phyloP scores from a whole-genome alignment of 1,284 basidiomycete species.

The Polyporus tsugae region DNA sequence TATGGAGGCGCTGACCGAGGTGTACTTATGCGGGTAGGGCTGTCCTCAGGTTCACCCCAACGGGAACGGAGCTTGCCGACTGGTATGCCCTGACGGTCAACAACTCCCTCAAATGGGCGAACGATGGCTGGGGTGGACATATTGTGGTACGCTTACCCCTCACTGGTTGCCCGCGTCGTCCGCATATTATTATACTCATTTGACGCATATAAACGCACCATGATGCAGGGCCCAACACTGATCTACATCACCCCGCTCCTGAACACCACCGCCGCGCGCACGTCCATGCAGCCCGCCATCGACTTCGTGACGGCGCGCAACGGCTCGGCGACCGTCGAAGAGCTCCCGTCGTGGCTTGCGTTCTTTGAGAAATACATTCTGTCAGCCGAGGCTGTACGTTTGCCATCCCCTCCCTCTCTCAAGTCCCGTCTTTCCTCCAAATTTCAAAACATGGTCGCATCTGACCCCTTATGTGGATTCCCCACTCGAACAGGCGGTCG shows the following conservation, averaged over 20 bases:
- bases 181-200: not conserved
- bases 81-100: slow-evolving; percentile 45
- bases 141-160: slow-evolving; percentile 40
- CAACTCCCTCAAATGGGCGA: slow-evolving; percentile 49
- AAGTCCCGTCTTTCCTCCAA: not conserved
- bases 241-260: slow-evolving; percentile 29
- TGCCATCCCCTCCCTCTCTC: not conserved
- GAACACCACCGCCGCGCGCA: slow-evolving; percentile 15
- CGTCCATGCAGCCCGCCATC: slow-evolving; percentile 41
- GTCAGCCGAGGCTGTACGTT: slow-evolving; percentile 38
- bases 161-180: too few relatives aligned
- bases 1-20: not conserved
- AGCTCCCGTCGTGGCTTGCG: slow-evolving; percentile 42
- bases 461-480: not conserved
- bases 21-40: slow-evolving; percentile 27
- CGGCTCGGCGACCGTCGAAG: slow-evolving; percentile 43
- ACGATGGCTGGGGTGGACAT: slow-evolving; percentile 63
- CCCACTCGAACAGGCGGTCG: slow-evolving; percentile 36
- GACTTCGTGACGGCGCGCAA: slow-evolving; percentile 43
- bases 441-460: too few relatives aligned
- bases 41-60: slow-evolving; percentile 28
- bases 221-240: slow-evolving; percentile 19
- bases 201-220: not conserved
- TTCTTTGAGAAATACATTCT: slow-evolving; percentile 45
- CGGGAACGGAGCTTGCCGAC: slow-evolving; percentile 26